phyloP scores from a whole-genome alignment of 805 yeast species.

The Ogataea populi-albae region DNA sequence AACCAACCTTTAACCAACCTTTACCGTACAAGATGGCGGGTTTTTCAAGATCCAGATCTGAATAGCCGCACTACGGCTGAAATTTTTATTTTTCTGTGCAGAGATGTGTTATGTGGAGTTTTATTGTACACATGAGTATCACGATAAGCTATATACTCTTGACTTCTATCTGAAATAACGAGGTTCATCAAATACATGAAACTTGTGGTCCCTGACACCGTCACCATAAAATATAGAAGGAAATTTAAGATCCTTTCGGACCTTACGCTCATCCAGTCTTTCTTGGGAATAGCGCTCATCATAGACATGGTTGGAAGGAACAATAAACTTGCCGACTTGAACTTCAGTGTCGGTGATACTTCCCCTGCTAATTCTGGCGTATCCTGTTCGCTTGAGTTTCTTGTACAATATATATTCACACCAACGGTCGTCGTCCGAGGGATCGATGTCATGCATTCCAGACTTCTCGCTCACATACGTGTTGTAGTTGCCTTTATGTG shows the following conservation, averaged over 20 bases:
- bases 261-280: constrained; percentile 52
- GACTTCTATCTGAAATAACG: constrained; percentile 63
- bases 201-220: constrained; percentile 90
- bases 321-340: constrained; percentile 88
- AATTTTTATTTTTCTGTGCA: constrained; percentile 2
- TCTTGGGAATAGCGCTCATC: constrained; percentile 33
- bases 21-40: too few relatives aligned
- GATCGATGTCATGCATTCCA: constrained; percentile 92
- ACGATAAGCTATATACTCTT: not conserved
- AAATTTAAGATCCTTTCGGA: constrained; percentile 65
- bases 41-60: too few relatives aligned
- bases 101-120: constrained; percentile 9
- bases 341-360: constrained; percentile 96
- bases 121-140: constrained; percentile 4
- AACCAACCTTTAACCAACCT: too few relatives aligned
- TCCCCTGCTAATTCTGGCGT: constrained; percentile 90
- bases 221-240: constrained; percentile 80
- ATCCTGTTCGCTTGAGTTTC: constrained; percentile 81
- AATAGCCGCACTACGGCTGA: too few relatives aligned
- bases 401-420: constrained; percentile 94
- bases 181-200: constrained; percentile 94
- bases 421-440: constrained; percentile 96
- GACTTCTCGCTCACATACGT: constrained; percentile 81
- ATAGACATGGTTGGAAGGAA: constrained; percentile 33
- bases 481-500: constrained; percentile 85